phyloP scores from a whole-genome alignment of 345 rosid species.

The Moricandia arvensis region DNA sequence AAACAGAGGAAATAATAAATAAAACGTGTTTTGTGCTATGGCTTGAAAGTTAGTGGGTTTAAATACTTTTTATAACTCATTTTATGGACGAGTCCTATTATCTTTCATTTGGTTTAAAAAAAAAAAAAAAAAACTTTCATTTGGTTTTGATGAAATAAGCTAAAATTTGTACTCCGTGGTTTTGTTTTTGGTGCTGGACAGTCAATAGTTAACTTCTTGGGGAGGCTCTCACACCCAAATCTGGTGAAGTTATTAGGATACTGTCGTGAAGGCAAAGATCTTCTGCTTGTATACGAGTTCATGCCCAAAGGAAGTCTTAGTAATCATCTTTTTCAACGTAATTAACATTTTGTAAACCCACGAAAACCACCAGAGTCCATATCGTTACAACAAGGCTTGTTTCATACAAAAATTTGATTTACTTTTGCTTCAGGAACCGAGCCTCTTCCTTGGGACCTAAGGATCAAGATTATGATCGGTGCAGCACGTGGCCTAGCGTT shows the following conservation, averaged over 20 bases:
- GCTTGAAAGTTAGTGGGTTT: background rate
- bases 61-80: background rate
- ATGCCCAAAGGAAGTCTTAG: constrained; percentile 80
- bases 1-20: background rate
- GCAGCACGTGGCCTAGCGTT: constrained; percentile 80
- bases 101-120: background rate
- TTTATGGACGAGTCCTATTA: background rate
- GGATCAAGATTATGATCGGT: constrained; percentile 73
- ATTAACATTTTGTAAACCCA: constrained; percentile 31
- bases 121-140: no score
- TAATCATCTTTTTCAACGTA: constrained; percentile 78
- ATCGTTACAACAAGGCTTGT: constrained; percentile 1
- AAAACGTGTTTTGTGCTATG: background rate
- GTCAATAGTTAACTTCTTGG: constrained; percentile 81
- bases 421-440: constrained; percentile 40
- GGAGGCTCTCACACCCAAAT: constrained; percentile 76
- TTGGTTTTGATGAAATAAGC: background rate
- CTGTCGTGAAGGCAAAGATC: constrained; percentile 73
- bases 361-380: background rate
- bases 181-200: constrained; percentile 32
- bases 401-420: background rate
- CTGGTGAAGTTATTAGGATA: constrained; percentile 72
- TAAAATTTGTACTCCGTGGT: background rate
- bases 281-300: constrained; percentile 79
- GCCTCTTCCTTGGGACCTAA: constrained; percentile 77